Evolutionary conservation across 768 basidiomycete species (phyloP), one percentile per base, ranked within the genome.

Genomic region (Boletus barrowsii): DNA sequence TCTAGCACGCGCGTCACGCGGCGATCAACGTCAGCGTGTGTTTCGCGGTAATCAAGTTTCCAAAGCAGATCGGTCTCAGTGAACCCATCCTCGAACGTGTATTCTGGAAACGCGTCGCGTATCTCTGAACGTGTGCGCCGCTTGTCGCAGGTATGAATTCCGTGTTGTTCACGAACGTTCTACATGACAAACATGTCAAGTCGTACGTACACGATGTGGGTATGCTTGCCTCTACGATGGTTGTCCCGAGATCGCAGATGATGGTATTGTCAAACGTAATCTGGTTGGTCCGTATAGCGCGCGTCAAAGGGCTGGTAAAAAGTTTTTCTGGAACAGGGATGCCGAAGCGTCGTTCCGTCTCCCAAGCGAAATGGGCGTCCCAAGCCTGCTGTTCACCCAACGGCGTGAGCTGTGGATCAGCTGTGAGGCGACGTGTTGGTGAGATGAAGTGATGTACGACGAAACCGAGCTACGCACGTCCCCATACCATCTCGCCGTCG

Each of bases 71-170:
- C 88, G 11, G 79, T 71, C 62, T 90, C 87, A 0, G 77, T 68
- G 54, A 90, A 79, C 0, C 74, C 78, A 0, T 66, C 62, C 59
- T 89, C 85, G 36, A 88, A 76, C 5, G 54, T 56, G 58, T 82
- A 82, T 9, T 65, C 62, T 0, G 83, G 81, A 57, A 63, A 88
- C 6, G 22, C 36, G 15, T 15, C 11, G 9, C 22, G 42, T 42
- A 49, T 83, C 49, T 79, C 74, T 0, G 78, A 72, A n/a, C 72
- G 71, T 1, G 79, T 72, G n/a, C 72, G 72, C 17, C 87, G 79
- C 53, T 78, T 77, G 68, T 90, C 88, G 61, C 87, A 89, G 1
- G 86, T 87, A 60, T 88, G 86, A 5, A 79, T 73, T 0, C 87
- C 86, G 51, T 77, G 22, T n/a, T 54, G 75, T 67, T 90, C 87